phyloP scores from a whole-genome alignment of 139 green algal genomes.

The Tetradesmus obliquus region DNA sequence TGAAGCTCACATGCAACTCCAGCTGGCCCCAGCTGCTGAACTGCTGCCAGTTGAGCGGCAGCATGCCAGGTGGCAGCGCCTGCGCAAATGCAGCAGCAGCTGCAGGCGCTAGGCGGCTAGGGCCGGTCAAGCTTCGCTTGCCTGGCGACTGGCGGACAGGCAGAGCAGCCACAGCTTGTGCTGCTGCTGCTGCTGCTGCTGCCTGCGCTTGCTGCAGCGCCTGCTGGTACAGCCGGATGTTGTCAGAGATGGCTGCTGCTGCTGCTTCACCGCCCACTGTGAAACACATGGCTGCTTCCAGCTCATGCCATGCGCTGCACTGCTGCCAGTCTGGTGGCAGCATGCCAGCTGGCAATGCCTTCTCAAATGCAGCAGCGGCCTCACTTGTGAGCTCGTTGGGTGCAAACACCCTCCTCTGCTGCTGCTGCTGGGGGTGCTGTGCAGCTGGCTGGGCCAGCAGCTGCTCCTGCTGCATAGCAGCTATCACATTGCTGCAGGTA shows the following conservation, averaged over 20 bases:
- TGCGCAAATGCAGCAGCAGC: not conserved
- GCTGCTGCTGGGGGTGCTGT: not conserved
- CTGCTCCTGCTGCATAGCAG: not conserved
- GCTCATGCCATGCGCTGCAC: not conserved
- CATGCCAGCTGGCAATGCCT: not conserved
- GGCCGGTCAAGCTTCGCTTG: not conserved
- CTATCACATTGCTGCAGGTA: not conserved
- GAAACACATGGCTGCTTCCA: not conserved
- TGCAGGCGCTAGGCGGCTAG: not conserved
- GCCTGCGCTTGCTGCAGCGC: not conserved
- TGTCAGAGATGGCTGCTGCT: not conserved
- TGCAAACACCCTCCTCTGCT: not conserved
- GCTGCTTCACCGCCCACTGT: not conserved
- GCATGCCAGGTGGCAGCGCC: not conserved
- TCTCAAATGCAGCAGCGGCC: not conserved
- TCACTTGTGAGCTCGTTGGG: not conserved
- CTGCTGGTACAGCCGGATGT: not conserved
- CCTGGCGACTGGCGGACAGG: not conserved
- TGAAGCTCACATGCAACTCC: constrained; percentile 2
- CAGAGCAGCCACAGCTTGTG: not conserved
- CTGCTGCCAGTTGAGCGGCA: not conserved
- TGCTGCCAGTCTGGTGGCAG: not conserved
- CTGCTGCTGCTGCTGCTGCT: constrained; percentile 4
- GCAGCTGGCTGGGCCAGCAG: not conserved
- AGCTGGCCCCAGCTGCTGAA: constrained; percentile 1